Evolutionary conservation across 306 rosid species (phyloP).

Genomic region (Cajanus cajan): DNA sequence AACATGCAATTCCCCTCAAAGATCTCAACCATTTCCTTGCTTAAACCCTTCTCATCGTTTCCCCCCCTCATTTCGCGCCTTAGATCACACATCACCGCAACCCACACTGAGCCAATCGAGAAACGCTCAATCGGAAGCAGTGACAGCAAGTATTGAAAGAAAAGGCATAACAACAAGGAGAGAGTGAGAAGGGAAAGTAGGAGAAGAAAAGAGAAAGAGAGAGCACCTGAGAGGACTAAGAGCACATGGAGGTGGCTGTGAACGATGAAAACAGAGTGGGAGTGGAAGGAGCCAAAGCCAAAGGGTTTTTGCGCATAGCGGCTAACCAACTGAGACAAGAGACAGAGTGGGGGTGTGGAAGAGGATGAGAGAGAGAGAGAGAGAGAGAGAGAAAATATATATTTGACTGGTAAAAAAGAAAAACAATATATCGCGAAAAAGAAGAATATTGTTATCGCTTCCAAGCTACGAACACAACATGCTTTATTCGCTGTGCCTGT

Average conservation of each 20-base stretch:
- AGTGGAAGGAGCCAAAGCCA: not conserved
- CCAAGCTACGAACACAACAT: not conserved
- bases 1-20: not conserved
- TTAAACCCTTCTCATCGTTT: not conserved
- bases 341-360: not conserved
- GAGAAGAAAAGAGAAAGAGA: not conserved
- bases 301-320: slow-evolving; percentile 27
- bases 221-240: slow-evolving; percentile 22
- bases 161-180: not conserved
- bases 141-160: not conserved
- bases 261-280: slow-evolving; percentile 13
- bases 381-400: slow-evolving; percentile 1
- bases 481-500: slow-evolving; percentile 29
- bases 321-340: slow-evolving; percentile 28
- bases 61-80: not conserved
- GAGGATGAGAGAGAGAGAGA: not conserved
- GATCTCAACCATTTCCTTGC: slow-evolving; percentile 1
- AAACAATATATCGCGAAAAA: not conserved
- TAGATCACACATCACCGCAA: slow-evolving; percentile 1
- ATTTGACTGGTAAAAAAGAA: slow-evolving; percentile 32
- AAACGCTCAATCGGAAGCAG: not conserved
- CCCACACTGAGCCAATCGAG: not conserved
- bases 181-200: not conserved
- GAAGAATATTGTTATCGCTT: slow-evolving; percentile 22
- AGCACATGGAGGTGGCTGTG: not conserved